Base-by-base conservation (phyloP, 495 filamentous ascomycete species). In the Neurospora tetraspora region DNA sequence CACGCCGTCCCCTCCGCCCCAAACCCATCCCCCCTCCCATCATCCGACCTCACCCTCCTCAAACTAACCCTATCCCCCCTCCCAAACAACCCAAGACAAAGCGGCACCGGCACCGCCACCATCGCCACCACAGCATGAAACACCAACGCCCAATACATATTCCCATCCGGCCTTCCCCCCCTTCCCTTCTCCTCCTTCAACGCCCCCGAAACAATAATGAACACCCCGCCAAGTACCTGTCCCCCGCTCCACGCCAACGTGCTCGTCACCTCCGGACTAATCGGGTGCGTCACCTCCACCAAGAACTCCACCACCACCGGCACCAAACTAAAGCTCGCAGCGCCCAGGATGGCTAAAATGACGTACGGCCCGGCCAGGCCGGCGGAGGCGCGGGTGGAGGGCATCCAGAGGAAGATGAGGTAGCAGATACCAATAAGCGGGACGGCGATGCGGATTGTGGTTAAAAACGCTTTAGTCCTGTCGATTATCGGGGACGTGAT, bases 301-400 rank as follows among this genome's bases (percentile, higher is more conserved):
- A 96, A 82, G 77, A 89, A 96, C 83, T 99, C 96, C 42, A 98
- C 86, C 14, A 89, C 92, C 34, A 97, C 85, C 10, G 96, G 96
- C 10, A 99, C 82, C 2, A 98, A 81, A 68, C 84, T 84, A 81
- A 99, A 98, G n/a, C 85, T 87, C 3, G 91, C 82, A 0, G 93
- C 95, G 72, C 96, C 96, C 1, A 97, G 85, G 16, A 97, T 65
- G n/a, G 84, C 82, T 69, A 87, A 82, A 31, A 97, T 86, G 70
- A 91, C 85, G 76, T 92, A 97, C 0, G 93, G 91, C 0, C 88
- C 90, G 1, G 88, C 91, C 2, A 95, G 81, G 2, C 80, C 83
- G 0, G 68, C 77, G 0, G 69, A 39, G n/a, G 47, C 68, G n/a
- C 89, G 81, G 1, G 92, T 94, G 31, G 82, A 78, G 0, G 95